A percentile compares a stretch with the other conserved stretches of the same genome.
Conservation (phyloP, 139 green algal genomes). For the Tetraselmis chui region DNA sequence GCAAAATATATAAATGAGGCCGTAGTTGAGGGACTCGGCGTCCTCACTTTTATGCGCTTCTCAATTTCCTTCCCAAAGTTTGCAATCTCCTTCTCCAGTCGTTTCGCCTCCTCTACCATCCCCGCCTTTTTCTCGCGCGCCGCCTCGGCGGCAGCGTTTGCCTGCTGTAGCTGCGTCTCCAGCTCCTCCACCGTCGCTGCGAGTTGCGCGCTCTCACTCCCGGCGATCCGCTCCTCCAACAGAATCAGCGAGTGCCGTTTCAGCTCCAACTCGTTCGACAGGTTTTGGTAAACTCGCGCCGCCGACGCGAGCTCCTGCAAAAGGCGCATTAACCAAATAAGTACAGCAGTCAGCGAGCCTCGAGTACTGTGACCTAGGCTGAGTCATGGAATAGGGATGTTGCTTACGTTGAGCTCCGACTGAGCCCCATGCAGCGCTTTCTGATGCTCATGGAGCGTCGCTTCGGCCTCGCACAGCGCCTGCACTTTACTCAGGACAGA, state of each 20-base stretch:
- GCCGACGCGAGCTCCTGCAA: constrained; percentile 4
- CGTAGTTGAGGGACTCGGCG: too few relatives aligned
- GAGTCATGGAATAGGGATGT: too few relatives aligned
- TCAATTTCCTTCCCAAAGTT: constrained; percentile 72
- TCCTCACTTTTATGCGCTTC: constrained; percentile 28
- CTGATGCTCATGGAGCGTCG: constrained; percentile 33
- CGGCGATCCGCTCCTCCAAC: constrained; percentile 52
- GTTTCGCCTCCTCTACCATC: constrained; percentile 54
- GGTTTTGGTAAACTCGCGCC: constrained; percentile 13
- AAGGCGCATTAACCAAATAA: not conserved
- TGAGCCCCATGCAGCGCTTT: constrained; percentile 25
- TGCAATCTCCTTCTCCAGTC: constrained; percentile 67
- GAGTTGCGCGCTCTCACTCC: constrained; percentile 64
- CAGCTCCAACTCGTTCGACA: constrained; percentile 71
- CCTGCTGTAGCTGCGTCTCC: constrained; percentile 47
- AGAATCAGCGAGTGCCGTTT: constrained; percentile 61
- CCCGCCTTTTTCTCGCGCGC: constrained; percentile 52
- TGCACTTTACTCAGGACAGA: constrained; percentile 62
- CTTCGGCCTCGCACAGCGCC: constrained; percentile 53
- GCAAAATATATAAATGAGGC: too few relatives aligned
- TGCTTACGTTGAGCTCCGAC: constrained; percentile 29
- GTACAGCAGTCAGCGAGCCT: not conserved
- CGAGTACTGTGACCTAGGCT: too few relatives aligned
- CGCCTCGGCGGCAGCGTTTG: constrained; percentile 27
- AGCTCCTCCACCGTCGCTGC: constrained; percentile 41